Evolutionary conservation across 2,329 filamentous ascomycete species (phyloP), one percentile per base, ranked within the genome.

Genomic region (Aureobasidium sp.): DNA sequence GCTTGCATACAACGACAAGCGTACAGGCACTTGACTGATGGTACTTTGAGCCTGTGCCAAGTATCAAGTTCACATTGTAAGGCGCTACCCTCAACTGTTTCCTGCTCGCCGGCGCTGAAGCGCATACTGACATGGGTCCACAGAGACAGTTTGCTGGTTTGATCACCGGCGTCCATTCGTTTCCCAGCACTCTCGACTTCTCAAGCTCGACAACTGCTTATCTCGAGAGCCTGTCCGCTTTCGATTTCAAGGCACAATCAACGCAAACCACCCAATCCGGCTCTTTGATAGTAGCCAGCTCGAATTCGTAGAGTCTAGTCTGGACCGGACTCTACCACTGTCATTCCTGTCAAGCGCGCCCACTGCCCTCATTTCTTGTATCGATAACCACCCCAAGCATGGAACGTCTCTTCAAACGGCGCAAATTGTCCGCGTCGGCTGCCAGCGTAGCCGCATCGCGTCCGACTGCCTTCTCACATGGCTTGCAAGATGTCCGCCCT

Each of bases 151-250:
- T 42, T 60, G 57, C 71, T 72, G 72, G 70, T 70, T 68, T 64
- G 58, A 64, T 58, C 49, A 67, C 70, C 72, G 72, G 73, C 73
- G 72, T 75, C 74, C 74, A 66, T 68, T 75, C 73, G 67, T 74
- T 75, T 69, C 37, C 67, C 49, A 71, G 72, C 68, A 72, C 27
- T 49, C 47, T 44, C 22, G 60, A 17, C 53, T 52, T 62, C 19
- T 15, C 27, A n/a, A 57, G 17, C 12, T 15, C 33, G 37, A 47
- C 53, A 29, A 15, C 27, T 57, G n/a, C 47, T 44, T 27, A 39
- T 19, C 19, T 54, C 37, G 22, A 22, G 15, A 54, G 50, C 22
- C 12, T 19, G 44, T 48, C 31, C 42, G 19, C 31, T 19, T 39
- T 50, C 45, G n/a, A 24, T 11, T 33, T 31, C 33, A 50, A 39